These are phyloP conservation scores for Trichocomaceae sp. DNA, from an alignment of 2,329 filamentous ascomycete species.

Conservation along the genomic window DNA sequence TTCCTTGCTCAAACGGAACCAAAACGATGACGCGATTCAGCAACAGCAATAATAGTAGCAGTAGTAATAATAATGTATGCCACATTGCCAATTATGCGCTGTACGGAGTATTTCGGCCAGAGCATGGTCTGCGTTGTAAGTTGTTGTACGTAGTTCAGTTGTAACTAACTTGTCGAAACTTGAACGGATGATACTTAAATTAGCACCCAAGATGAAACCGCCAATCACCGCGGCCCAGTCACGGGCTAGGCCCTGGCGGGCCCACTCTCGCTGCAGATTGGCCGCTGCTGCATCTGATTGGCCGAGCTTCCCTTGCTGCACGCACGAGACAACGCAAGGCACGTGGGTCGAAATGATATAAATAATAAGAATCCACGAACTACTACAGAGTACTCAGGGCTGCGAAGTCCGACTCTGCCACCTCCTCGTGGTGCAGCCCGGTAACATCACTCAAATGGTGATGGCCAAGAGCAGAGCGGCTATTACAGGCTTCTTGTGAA, in stretches of 20 bases:
- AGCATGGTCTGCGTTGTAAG: no score
- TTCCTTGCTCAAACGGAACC: neutral
- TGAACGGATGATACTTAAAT: neutral
- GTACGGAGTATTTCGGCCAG: no score
- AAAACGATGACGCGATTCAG: neutral
- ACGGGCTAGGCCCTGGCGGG: slow-evolving; percentile 9
- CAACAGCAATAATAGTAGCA: no score
- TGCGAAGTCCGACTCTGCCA: slow-evolving; percentile 11
- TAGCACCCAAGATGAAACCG: neutral
- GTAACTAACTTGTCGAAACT: neutral
- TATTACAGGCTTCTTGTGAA: neutral
- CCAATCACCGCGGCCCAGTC: neutral
- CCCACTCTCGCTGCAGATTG: neutral
- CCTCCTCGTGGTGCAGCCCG: slow-evolving; percentile 12
- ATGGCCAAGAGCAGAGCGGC: slow-evolving; percentile 4
- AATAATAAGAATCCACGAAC: no score
- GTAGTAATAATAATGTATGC: no score
- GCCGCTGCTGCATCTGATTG: neutral
- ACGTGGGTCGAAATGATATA: no score
- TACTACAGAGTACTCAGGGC: neutral
- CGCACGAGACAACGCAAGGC: neutral
- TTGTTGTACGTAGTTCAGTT: no score
- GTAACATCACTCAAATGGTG: slow-evolving; percentile 7
- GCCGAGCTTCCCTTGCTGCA: neutral
- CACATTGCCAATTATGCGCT: neutral